Percentiles rank a stretch among this genome's conserved stretches.
Conservation (phyloP, 768 basidiomycete species). For the Pisolithus marmoratus region DNA sequence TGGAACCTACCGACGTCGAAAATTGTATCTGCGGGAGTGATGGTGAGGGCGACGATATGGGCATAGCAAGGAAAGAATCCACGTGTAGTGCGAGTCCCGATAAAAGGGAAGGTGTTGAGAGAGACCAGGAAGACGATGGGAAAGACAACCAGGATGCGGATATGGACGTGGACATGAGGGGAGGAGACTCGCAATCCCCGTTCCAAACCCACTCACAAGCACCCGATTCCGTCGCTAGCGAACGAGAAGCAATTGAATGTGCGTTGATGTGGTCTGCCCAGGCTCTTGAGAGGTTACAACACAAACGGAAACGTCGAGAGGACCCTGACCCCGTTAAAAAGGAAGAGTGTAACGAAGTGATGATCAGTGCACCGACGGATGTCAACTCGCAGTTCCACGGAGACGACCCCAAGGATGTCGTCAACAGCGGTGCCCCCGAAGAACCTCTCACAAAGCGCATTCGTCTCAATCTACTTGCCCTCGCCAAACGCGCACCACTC, state of each 20-base stretch:
- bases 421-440: conserved; percentile 25
- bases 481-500: conserved; percentile 73
- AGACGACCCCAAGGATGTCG: background rate
- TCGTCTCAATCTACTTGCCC: conserved; percentile 67
- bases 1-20: conserved; percentile 21
- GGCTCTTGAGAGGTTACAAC: conserved; percentile 42
- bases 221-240: conserved; percentile 5
- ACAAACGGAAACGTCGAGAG: conserved; percentile 1
- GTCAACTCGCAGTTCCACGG: conserved; percentile 13
- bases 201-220: no score
- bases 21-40: conserved; percentile 5
- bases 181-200: no score
- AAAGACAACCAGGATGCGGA: background rate
- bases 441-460: conserved; percentile 51
- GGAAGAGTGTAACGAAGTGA: conserved; percentile 6
- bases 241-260: conserved; percentile 22
- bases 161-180: no score
- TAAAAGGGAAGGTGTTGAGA: background rate
- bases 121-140: background rate
- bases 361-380: conserved; percentile 8
- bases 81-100: background rate
- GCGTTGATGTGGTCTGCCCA: conserved; percentile 56
- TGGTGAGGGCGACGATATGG: conserved; percentile 30
- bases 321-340: background rate
- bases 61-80: conserved; percentile 34